Percentiles rank a stretch among this genome's conserved stretches.
phyloP scores from a whole-genome alignment of 805 yeast genomes.

The Myxozyma mucilagina region DNA sequence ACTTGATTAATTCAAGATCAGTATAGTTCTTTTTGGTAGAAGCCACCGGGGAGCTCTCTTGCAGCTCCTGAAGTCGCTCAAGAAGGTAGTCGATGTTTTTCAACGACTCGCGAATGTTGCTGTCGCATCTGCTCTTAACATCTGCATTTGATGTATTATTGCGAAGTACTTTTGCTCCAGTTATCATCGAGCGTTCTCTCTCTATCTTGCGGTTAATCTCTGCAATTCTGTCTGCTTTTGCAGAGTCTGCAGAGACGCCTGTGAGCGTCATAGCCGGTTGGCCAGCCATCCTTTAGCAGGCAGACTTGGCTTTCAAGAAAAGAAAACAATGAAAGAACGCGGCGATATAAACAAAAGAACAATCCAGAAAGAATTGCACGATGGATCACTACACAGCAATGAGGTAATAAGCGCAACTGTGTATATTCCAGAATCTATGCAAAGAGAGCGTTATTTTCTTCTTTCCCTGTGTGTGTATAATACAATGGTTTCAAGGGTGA shows the following conservation, averaged over 20 bases:
- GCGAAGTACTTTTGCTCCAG: constrained; percentile 80
- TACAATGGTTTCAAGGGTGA: not conserved
- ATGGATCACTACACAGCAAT: no score
- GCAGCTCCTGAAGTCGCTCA: constrained; percentile 69
- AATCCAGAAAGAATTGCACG: no score
- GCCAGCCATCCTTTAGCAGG: no score
- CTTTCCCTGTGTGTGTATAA: no score
- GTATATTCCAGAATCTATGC: no score
- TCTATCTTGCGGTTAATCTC: constrained; percentile 86
- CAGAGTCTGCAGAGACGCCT: no score
- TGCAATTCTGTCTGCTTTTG: constrained; percentile 39
- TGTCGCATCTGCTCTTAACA: constrained; percentile 88
- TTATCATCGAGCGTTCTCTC: constrained; percentile 81
- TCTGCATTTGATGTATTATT: constrained; percentile 74
- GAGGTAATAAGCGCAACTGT: no score
- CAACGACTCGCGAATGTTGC: constrained; percentile 86
- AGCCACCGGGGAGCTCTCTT: constrained; percentile 45
- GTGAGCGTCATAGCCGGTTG: no score
- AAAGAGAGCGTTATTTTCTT: no score
- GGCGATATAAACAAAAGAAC: no score
- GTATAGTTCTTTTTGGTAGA: constrained; percentile 25
- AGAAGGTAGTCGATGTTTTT: constrained; percentile 80
- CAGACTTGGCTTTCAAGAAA: no score
- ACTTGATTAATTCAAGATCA: constrained; percentile 68
- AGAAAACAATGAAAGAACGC: no score